These are phyloP conservation scores for Digitaria exilis DNA, from an alignment of 202 grass and related monocot genomes.

Conservation along the genomic window DNA sequence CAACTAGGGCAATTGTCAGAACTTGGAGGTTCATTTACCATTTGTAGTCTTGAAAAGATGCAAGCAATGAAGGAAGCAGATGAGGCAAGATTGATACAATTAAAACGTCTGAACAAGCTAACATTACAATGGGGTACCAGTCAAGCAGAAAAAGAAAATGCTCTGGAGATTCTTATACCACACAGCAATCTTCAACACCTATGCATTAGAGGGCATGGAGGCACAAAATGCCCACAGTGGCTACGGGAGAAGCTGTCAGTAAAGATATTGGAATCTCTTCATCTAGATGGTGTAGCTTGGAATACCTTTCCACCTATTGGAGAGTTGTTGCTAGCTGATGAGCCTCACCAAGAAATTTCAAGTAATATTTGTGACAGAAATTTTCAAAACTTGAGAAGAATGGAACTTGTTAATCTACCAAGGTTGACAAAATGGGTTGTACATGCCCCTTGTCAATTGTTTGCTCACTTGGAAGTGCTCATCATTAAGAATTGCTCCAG, in stretches of 20 bases:
- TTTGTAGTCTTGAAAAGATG: not conserved
- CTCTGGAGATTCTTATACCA: not conserved
- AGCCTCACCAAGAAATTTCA: not conserved
- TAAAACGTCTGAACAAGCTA: not conserved
- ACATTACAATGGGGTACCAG: not conserved
- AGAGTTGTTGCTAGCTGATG: not conserved
- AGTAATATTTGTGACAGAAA: rapidly evolving
- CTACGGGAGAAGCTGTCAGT: not conserved
- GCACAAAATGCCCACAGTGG: not conserved
- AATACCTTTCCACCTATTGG: not conserved
- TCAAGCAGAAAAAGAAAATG: rapidly evolving
- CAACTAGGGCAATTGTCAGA: not conserved
- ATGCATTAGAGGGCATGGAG: slow-evolving; percentile 11
- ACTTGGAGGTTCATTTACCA: not conserved
- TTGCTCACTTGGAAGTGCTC: not conserved
- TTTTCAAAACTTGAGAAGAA: not conserved
- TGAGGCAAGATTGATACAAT: not conserved
- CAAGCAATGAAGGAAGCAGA: not conserved
- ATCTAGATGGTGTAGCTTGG: not conserved
- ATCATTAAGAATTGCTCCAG: not conserved
- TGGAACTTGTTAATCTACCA: not conserved
- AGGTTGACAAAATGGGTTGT: not conserved
- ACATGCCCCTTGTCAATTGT: not conserved
- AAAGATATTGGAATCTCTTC: not conserved
- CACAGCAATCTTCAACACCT: not conserved